A percentile compares a stretch with the other conserved stretches of the same genome.
Evolutionary conservation across 371 early-diverging fungal species (phyloP).

Genomic region (Rhizopus sp.): DNA sequence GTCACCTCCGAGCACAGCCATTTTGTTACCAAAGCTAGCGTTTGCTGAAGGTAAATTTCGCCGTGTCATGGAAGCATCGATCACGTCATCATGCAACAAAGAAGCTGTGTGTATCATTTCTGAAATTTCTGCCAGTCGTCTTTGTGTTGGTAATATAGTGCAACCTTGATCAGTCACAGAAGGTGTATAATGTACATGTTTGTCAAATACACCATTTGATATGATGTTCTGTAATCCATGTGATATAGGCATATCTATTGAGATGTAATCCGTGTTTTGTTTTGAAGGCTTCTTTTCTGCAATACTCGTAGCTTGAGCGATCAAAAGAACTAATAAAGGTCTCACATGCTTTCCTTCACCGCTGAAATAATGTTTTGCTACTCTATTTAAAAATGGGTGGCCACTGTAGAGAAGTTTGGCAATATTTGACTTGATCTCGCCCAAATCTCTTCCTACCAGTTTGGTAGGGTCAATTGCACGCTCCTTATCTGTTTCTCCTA

Average conservation of each 20-base stretch:
- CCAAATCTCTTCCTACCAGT: slow-evolving; percentile 77
- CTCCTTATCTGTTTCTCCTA: slow-evolving; percentile 35
- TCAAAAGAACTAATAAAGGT: slow-evolving; percentile 87
- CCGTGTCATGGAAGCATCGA: slow-evolving; percentile 68
- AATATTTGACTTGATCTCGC: slow-evolving; percentile 85
- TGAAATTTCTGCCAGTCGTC: slow-evolving; percentile 91
- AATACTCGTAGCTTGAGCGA: slow-evolving; percentile 79
- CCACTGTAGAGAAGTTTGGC: slow-evolving; percentile 79
- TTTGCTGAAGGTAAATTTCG: slow-evolving; percentile 76
- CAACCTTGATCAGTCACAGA: slow-evolving; percentile 54
- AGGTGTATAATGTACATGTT: slow-evolving; percentile 49
- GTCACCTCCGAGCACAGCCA: slow-evolving; percentile 95
- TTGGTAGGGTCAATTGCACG: slow-evolving; percentile 59
- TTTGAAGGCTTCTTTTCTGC: slow-evolving; percentile 24
- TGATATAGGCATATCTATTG: slow-evolving; percentile 49
- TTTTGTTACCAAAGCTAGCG: slow-evolving; percentile 92
- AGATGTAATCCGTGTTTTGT: slow-evolving; percentile 37
- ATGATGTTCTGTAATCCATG: slow-evolving; percentile 49
- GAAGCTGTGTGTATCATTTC: slow-evolving; percentile 98
- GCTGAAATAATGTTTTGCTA: slow-evolving; percentile 88
- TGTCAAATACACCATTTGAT: slow-evolving; percentile 27
- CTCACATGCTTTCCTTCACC: slow-evolving; percentile 92
- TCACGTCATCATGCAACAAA: slow-evolving; percentile 94
- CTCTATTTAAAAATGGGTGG: slow-evolving; percentile 86
- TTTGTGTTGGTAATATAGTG: slow-evolving; percentile 83